Evolutionary conservation across 2,329 filamentous ascomycete genomes (phyloP).

Genomic region (Aspergillus fructus): DNA sequence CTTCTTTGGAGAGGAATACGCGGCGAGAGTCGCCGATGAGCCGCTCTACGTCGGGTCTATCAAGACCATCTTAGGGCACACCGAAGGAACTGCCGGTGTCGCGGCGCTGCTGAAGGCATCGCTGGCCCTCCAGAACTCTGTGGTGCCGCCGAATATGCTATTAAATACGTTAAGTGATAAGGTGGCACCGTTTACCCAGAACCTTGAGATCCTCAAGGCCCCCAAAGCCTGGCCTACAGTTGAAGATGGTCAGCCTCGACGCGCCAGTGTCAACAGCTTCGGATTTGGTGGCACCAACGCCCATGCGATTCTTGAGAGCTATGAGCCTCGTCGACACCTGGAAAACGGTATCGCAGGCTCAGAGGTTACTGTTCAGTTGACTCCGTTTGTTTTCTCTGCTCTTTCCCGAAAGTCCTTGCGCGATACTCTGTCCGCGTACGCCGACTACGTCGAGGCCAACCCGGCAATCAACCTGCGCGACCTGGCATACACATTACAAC

Average conservation of each 20-base stretch:
- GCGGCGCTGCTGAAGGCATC: conserved; percentile 20
- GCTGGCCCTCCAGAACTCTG: conserved; percentile 4
- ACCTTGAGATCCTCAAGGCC: neutral
- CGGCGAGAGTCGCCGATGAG: neutral
- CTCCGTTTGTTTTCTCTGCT: neutral
- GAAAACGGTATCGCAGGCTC: neutral
- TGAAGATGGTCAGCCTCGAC: neutral
- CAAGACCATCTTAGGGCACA: conserved; percentile 27
- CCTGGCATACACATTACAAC: neutral
- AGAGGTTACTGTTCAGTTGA: neutral
- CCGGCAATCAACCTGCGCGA: neutral
- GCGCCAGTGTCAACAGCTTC: conserved; percentile 5
- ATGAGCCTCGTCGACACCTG: neutral
- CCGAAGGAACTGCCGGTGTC: conserved; percentile 32
- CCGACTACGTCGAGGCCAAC: neutral
- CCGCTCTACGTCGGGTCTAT: conserved; percentile 24
- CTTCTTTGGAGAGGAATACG: conserved; percentile 12
- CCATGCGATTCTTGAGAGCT: conserved; percentile 15
- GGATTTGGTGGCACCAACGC: conserved; percentile 17
- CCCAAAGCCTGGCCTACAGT: neutral
- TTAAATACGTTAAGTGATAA: neutral
- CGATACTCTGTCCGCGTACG: neutral
- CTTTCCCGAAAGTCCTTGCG: neutral
- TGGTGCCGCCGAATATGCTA: conserved; percentile 20
- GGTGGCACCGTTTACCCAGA: neutral